Evolutionary conservation across 1,139 yeast genomes (phyloP).

Genomic region (Debaryomycetaceae sp.): DNA sequence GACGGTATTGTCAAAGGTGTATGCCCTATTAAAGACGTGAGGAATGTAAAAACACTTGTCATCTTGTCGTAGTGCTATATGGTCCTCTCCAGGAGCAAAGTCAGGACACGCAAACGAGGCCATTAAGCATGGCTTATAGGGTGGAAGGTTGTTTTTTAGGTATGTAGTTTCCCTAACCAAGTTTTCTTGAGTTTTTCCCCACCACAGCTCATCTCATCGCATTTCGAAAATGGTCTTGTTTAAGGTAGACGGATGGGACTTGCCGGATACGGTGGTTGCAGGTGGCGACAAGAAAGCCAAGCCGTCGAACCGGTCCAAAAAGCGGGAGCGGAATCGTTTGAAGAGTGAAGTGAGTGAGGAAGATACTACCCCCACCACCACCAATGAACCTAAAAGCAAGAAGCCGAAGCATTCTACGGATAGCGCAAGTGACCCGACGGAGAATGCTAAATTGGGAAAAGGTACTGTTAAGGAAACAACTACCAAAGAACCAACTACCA

Average conservation of each 20-base stretch:
- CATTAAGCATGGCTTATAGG: too few relatives aligned
- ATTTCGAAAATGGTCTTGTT: slow-evolving; percentile 49
- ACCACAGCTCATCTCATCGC: background rate
- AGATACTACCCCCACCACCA: background rate
- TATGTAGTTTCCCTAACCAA: background rate
- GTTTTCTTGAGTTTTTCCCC: slow-evolving; percentile 1
- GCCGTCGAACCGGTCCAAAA: slow-evolving; percentile 9
- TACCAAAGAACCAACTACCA: slow-evolving; percentile 4
- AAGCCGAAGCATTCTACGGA: slow-evolving; percentile 5
- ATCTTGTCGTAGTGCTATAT: slow-evolving; percentile 14
- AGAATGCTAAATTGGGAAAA: slow-evolving; percentile 4
- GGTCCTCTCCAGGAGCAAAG: slow-evolving; percentile 22
- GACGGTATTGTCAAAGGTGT: slow-evolving; percentile 11
- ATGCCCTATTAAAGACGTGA: slow-evolving; percentile 21
- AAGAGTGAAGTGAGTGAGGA: slow-evolving; percentile 10
- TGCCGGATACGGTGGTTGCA: slow-evolving; percentile 43
- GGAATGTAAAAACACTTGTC: slow-evolving; percentile 20
- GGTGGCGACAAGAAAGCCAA: slow-evolving; percentile 28
- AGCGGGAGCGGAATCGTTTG: slow-evolving; percentile 12
- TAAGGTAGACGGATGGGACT: slow-evolving; percentile 75
- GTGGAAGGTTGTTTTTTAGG: too few relatives aligned
- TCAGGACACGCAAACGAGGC: too few relatives aligned
- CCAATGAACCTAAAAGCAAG: slow-evolving; percentile 1
- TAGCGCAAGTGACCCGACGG: slow-evolving; percentile 8
- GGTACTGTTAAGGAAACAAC: slow-evolving; percentile 4